phyloP scores from a whole-genome alignment of 805 yeast genomes.

The Saturnispora galanensis region DNA sequence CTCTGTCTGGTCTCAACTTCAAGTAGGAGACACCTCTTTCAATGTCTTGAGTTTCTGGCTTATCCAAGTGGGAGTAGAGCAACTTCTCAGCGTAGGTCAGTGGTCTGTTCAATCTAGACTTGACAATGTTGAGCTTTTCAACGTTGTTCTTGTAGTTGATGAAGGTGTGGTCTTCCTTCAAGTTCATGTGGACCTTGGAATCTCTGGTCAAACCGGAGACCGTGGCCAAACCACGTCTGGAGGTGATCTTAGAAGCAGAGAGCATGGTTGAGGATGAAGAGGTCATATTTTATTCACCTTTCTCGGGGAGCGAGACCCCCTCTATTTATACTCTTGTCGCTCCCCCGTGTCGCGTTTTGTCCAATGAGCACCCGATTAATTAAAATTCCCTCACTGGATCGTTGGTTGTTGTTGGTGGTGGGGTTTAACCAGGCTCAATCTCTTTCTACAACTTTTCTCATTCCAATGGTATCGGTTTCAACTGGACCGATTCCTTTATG shows the following conservation, averaged over 20 bases:
- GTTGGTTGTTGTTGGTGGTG: too few relatives aligned
- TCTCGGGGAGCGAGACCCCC: too few relatives aligned
- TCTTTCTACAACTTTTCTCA: too few relatives aligned
- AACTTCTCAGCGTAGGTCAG: constrained; percentile 92
- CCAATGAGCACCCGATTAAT: not conserved
- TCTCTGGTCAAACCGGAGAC: constrained; percentile 41
- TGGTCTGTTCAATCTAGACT: constrained; percentile 61
- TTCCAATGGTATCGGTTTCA: too few relatives aligned
- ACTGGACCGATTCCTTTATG: too few relatives aligned
- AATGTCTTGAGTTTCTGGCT: constrained; percentile 70
- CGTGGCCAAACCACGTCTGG: constrained; percentile 43
- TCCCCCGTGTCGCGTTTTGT: not conserved
- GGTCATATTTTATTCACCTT: not conserved
- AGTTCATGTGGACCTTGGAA: constrained; percentile 40
- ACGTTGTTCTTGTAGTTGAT: constrained; percentile 86
- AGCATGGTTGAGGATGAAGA: constrained; percentile 16
- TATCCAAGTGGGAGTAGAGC: constrained; percentile 81
- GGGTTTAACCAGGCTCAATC: too few relatives aligned
- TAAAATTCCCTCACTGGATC: too few relatives aligned
- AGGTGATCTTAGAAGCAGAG: constrained; percentile 23
- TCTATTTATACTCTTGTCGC: too few relatives aligned
- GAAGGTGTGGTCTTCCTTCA: constrained; percentile 73
- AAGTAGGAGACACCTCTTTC: constrained; percentile 82
- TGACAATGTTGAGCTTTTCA: constrained; percentile 80
- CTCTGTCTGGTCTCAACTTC: constrained; percentile 93